Percentiles rank a stretch among this genome's conserved stretches.
These are phyloP conservation scores for Diutina neorugosa DNA, from an alignment of 1,139 yeast genomes.

Conservation along the genomic window DNA sequence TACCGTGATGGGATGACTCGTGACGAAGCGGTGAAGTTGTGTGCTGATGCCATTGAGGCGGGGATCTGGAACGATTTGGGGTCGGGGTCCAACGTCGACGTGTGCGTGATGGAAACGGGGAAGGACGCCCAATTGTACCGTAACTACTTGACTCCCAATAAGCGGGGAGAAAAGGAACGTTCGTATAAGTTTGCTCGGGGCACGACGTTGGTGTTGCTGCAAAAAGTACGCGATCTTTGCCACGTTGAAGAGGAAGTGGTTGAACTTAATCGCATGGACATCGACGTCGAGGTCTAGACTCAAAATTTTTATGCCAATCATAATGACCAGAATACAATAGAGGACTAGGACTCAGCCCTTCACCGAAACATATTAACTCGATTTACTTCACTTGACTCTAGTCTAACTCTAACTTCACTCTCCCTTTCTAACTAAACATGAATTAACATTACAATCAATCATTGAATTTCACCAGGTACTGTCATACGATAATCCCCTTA, in stretches of 20 bases:
- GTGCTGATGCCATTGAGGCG: slow-evolving; percentile 88
- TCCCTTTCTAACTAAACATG: too few species aligned
- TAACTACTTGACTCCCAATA: slow-evolving; percentile 85
- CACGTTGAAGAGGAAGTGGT: slow-evolving; percentile 62
- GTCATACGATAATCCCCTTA: too few species aligned
- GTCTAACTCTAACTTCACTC: too few species aligned
- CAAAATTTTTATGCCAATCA: background rate
- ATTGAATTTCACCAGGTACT: too few species aligned
- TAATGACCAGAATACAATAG: background rate
- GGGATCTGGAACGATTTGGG: slow-evolving; percentile 99
- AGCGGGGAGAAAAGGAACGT: slow-evolving; percentile 65
- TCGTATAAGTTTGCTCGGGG: slow-evolving; percentile 84
- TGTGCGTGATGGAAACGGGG: slow-evolving; percentile 92
- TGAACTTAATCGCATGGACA: slow-evolving; percentile 52
- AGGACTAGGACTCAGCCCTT: too few species aligned
- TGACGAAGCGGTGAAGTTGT: slow-evolving; percentile 82
- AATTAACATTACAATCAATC: too few species aligned
- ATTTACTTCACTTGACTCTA: too few species aligned
- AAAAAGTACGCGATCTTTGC: slow-evolving; percentile 50
- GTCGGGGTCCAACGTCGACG: slow-evolving; percentile 93
- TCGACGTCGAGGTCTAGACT: slow-evolving; percentile 26
- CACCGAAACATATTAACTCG: too few species aligned
- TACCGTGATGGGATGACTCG: slow-evolving; percentile 70
- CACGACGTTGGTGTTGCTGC: slow-evolving; percentile 73
- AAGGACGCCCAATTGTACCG: slow-evolving; percentile 76